Conservation (phyloP, 2,329 filamentous ascomycete species). For the Paraphaeosphaeria sporulosa region DNA sequence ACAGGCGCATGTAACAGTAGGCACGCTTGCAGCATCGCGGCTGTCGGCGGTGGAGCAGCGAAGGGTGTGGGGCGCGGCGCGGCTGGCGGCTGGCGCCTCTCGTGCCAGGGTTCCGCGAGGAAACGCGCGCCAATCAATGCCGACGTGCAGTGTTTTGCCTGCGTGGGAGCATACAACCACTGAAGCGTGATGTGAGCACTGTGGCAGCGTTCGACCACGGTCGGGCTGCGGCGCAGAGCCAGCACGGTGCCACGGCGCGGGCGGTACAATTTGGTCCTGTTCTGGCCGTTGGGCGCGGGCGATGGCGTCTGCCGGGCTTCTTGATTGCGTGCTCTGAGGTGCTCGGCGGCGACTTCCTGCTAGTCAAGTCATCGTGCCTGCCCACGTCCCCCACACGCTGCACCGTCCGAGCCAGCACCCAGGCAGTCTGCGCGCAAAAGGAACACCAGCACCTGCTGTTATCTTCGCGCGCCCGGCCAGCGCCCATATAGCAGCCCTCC, state of each 20-base stretch:
- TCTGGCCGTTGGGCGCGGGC: background rate
- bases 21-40: background rate
- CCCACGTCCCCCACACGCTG: background rate
- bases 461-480: background rate
- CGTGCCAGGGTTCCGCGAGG: background rate
- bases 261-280: background rate
- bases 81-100: background rate
- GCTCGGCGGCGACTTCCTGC: constrained; percentile 6
- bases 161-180: background rate
- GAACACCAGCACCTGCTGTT: background rate
- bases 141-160: background rate
- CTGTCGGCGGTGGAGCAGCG: background rate
- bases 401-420: background rate
- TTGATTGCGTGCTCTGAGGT: constrained; percentile 17
- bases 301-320: constrained; percentile 6
- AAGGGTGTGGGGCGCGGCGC: constrained; percentile 1
- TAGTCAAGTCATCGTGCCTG: constrained; percentile 7
- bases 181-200: background rate
- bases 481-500: background rate
- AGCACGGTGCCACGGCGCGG: background rate
- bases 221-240: background rate
- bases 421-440: background rate
- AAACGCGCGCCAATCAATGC: background rate
- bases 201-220: background rate
- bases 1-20: constrained; percentile 3